These are phyloP conservation scores for Cercospora sp. DNA, from an alignment of 2,329 filamentous ascomycete species.

Conservation along the genomic window DNA sequence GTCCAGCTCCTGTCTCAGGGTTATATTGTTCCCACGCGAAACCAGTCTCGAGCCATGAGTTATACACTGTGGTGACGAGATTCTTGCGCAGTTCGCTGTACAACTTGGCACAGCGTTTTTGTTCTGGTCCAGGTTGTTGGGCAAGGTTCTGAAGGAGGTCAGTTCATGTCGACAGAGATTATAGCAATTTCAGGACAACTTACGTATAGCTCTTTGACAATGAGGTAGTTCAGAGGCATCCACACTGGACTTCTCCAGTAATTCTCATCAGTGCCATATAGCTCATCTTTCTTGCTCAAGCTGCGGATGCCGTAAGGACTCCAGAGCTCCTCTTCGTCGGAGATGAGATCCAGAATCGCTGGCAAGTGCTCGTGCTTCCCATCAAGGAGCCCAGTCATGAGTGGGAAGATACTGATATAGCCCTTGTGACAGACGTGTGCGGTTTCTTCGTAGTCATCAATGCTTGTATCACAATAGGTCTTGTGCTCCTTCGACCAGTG, in stretches of 20 bases:
- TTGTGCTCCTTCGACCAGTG: constrained; percentile 84
- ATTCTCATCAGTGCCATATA: constrained; percentile 90
- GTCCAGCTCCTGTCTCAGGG: constrained; percentile 86
- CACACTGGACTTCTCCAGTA: constrained; percentile 96
- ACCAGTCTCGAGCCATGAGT: constrained; percentile 84
- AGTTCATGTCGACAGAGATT: constrained; percentile 11
- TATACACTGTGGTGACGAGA: constrained; percentile 83
- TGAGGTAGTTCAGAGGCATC: constrained; percentile 95
- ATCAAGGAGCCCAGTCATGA: constrained; percentile 77
- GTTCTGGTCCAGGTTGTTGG: constrained; percentile 64
- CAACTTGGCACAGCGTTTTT: constrained; percentile 66
- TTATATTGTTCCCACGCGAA: constrained; percentile 99
- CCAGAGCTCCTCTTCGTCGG: constrained; percentile 83
- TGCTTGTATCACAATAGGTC: constrained; percentile 90
- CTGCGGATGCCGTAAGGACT: constrained; percentile 85
- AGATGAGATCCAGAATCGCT: constrained; percentile 73
- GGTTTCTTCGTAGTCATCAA: constrained; percentile 93
- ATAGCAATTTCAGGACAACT: constrained; percentile 42
- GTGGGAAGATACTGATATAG: constrained; percentile 91
- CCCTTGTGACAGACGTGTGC: constrained; percentile 91
- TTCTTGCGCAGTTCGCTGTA: constrained; percentile 79
- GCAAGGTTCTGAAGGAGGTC: constrained; percentile 59
- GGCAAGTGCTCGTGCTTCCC: constrained; percentile 73
- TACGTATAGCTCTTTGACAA: constrained; percentile 75
- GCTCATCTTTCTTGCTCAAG: constrained; percentile 76